Percentiles rank a stretch among this genome's conserved stretches.
phyloP scores from a whole-genome alignment of 1,284 basidiomycete species.

The Polyporus tsugae region DNA sequence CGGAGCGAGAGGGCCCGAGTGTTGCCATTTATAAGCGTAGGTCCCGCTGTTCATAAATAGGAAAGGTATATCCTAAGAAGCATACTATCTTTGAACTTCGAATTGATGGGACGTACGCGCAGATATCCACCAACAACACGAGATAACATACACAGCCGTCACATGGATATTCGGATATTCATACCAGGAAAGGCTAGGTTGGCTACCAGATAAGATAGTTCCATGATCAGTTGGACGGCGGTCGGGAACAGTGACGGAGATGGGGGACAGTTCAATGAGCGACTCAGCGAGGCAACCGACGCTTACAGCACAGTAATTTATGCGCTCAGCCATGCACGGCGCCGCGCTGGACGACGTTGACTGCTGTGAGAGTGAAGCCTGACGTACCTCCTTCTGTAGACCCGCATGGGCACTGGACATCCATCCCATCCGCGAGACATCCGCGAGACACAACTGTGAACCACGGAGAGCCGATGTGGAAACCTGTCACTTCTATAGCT shows the following conservation, averaged over 20 bases:
- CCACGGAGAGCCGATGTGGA: too few relatives aligned
- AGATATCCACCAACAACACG: background rate
- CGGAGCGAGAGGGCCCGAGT: background rate
- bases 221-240: background rate
- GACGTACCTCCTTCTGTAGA: background rate
- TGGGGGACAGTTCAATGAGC: background rate
- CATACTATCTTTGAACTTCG: background rate
- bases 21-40: background rate
- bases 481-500: too few relatives aligned
- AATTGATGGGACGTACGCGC: background rate
- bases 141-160: too few relatives aligned
- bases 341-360: background rate
- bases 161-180: background rate
- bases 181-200: background rate
- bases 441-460: too few relatives aligned
- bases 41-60: background rate
- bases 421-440: too few relatives aligned
- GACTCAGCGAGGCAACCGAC: background rate
- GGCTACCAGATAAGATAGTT: background rate
- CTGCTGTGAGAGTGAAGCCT: background rate
- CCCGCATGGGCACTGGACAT: too few relatives aligned
- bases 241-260: background rate
- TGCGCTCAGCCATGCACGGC: background rate
- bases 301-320: background rate
- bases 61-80: background rate